Evolutionary conservation across 2,329 filamentous ascomycete species (phyloP).

Genomic region (Knufia fluminis): DNA sequence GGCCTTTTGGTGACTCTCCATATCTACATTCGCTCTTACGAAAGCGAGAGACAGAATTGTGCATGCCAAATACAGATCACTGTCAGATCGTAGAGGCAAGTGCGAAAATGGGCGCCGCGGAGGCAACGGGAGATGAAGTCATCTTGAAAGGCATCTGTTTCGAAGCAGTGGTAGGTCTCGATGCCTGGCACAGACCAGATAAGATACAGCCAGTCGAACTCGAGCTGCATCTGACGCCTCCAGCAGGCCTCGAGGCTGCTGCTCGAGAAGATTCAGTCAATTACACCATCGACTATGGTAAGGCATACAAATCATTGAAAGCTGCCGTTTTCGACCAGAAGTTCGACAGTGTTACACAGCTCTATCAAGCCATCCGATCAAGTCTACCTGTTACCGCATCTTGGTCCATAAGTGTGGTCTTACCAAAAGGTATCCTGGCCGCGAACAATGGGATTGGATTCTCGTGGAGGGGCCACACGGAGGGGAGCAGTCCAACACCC

Average conservation of each 20-base stretch:
- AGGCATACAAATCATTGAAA: slow-evolving; percentile 36
- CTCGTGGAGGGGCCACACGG: slow-evolving; percentile 24
- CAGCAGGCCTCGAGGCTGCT: slow-evolving; percentile 30
- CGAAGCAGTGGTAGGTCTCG: slow-evolving; percentile 34
- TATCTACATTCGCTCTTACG: background rate
- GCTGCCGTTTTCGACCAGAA: slow-evolving; percentile 12
- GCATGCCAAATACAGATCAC: background rate
- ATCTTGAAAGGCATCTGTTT: slow-evolving; percentile 35
- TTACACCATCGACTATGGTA: slow-evolving; percentile 39
- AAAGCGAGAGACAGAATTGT: background rate
- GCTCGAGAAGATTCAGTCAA: slow-evolving; percentile 37
- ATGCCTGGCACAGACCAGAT: slow-evolving; percentile 37
- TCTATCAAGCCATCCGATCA: slow-evolving; percentile 8
- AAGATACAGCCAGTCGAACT: slow-evolving; percentile 39
- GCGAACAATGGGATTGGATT: slow-evolving; percentile 35
- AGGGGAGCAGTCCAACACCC: slow-evolving; percentile 10
- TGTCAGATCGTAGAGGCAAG: background rate
- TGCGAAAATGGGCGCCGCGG: background rate
- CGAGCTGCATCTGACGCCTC: slow-evolving; percentile 36
- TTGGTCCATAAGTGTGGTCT: slow-evolving; percentile 15
- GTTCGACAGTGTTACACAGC: slow-evolving; percentile 10
- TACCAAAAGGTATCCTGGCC: slow-evolving; percentile 38
- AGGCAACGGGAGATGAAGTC: slow-evolving; percentile 18
- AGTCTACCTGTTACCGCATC: background rate
- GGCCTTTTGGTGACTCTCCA: background rate